Base-by-base conservation (phyloP, 2,329 filamentous ascomycete genomes). In the Dendryphion nanum region DNA sequence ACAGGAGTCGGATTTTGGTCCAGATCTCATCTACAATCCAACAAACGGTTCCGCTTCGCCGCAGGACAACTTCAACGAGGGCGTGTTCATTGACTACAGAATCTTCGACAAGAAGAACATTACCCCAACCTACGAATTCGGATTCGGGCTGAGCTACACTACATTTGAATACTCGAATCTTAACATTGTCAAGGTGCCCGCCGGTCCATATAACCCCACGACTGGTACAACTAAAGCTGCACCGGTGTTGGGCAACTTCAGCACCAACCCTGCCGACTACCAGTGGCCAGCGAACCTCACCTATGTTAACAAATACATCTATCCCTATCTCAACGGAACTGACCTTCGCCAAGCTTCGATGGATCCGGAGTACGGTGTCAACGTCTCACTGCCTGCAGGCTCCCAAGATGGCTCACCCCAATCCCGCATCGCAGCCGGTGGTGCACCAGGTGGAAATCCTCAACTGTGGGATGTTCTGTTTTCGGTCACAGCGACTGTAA, bases 21-120 rank as follows among this genome's bases (percentile, higher is more conserved):
- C 77, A 6, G 76, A 85, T 33, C 60, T 89, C n/a, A 64, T 83
- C 33, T 83, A 83, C 64, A 62, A 78, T 55, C 78, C 84, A 19
- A 89, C 86, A 69, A 85, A 86, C 42, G 83, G 81, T 33, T 60
- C 72, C 10, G 72, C 57, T 19, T 78, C 81, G 10, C 86, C 86
- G 4, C 87, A 93, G 55, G 70, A 81, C 26, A 78, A 88, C 53
- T 94, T 89, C 58, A 71, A 73, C 5, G 87, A 93, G 65, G 87
- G 88, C 13, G 74, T 85, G 36, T 88, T 90, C 63, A 89, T 94
- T 57, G 88, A 93, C 66, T 89, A 89, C 69, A 79, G 85, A 26
- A 74, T 81, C 48, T 87, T 93, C 36, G 88, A 94, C 67, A 73
- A 75, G 54, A 63, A 75, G 39, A 72, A 79, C 50, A 75, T 79